A percentile compares a stretch with the other conserved stretches of the same genome.
These are phyloP conservation scores for Ascochyta clinopodiicola DNA, from an alignment of 2,329 filamentous ascomycete genomes.

Conservation along the genomic window DNA sequence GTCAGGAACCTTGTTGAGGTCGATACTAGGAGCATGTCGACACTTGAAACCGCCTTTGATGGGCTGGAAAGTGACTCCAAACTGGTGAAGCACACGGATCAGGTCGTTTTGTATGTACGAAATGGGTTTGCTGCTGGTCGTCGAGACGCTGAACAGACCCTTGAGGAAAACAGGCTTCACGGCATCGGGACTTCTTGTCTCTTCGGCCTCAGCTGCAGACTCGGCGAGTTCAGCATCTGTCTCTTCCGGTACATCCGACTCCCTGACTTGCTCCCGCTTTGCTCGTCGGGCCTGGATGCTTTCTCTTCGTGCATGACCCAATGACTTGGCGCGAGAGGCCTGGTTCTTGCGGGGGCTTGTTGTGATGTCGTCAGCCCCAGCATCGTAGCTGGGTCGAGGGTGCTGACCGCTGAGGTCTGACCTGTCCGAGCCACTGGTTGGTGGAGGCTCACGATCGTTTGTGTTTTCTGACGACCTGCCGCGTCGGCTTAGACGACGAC, in stretches of 20 bases:
- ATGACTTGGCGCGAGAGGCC: slow-evolving; percentile 74
- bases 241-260: slow-evolving; percentile 86
- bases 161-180: slow-evolving; percentile 96
- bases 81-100: slow-evolving; percentile 83
- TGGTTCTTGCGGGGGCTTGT: slow-evolving; percentile 39
- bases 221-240: slow-evolving; percentile 78
- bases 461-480: slow-evolving; percentile 61
- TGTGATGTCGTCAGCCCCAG: slow-evolving; percentile 59
- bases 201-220: slow-evolving; percentile 58
- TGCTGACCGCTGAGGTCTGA: slow-evolving; percentile 61
- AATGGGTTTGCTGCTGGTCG: slow-evolving; percentile 90
- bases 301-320: slow-evolving; percentile 87
- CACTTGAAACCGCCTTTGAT: slow-evolving; percentile 95
- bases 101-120: slow-evolving; percentile 86
- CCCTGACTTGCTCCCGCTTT: slow-evolving; percentile 72
- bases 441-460: slow-evolving; percentile 65
- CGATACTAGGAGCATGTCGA: slow-evolving; percentile 86
- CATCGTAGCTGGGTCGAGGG: slow-evolving; percentile 55
- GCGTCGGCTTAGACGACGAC: slow-evolving; percentile 67
- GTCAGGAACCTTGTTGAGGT: slow-evolving; percentile 76
- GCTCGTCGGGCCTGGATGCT: slow-evolving; percentile 88
- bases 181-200: slow-evolving; percentile 72
- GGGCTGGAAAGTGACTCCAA: slow-evolving; percentile 89
- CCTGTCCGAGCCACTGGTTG: slow-evolving; percentile 80
- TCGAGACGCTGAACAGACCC: slow-evolving; percentile 95